These are phyloP conservation scores for Arthrobotrys pseudoclavata DNA, from an alignment of 2,329 filamentous ascomycete species.

Conservation along the genomic window DNA sequence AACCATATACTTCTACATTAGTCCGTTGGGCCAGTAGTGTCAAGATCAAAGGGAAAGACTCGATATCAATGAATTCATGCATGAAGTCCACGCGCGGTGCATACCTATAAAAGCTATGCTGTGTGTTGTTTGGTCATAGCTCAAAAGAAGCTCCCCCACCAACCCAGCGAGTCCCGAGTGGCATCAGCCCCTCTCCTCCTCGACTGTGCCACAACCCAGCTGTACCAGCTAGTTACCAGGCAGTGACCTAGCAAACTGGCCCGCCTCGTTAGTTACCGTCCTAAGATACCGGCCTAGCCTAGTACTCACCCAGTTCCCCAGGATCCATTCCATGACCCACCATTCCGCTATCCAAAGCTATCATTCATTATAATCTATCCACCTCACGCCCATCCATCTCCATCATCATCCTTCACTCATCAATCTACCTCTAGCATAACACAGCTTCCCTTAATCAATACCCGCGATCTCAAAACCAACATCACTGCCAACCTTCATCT, in stretches of 20 bases:
- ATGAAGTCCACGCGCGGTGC: no score
- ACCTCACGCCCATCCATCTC: background rate
- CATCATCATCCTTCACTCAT: background rate
- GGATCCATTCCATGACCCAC: background rate
- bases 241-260: background rate
- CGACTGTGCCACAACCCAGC: background rate
- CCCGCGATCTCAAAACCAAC: background rate
- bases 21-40: no score
- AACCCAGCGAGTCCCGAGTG: background rate
- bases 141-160: background rate
- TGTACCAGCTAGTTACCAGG: background rate
- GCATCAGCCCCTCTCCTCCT: background rate
- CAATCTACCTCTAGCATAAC: background rate
- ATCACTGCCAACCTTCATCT: background rate
- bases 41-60: no score
- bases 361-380: background rate
- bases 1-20: no score
- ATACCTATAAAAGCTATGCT: no score
- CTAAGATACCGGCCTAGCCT: background rate
- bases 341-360: background rate
- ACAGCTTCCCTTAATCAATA: background rate
- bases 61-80: no score
- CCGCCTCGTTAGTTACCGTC: background rate
- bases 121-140: background rate
- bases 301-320: background rate